A percentile compares a stretch with the other conserved stretches of the same genome.
Evolutionary conservation across 768 basidiomycete genomes (phyloP).

Genomic region (Auricularia sp.): DNA sequence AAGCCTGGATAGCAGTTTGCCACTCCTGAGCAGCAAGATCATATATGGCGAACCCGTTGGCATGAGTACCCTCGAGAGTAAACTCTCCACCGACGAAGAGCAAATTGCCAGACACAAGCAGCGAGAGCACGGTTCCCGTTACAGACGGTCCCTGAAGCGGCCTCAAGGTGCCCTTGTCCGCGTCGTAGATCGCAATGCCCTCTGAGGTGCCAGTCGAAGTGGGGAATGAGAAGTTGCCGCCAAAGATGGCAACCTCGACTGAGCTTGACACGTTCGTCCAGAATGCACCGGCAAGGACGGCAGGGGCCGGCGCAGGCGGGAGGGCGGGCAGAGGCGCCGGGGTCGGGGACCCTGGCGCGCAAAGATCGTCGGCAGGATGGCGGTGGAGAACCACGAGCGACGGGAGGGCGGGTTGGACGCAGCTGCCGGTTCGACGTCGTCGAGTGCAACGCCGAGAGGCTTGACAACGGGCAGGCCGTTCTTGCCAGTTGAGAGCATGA

Average conservation of each 20-base stretch:
- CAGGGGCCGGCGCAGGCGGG: conserved; percentile 56
- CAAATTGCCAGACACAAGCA: conserved; percentile 58
- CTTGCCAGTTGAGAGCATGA: conserved; percentile 59
- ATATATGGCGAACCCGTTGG: conserved; percentile 71
- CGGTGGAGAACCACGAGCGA: neutral
- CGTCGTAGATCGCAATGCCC: conserved; percentile 66
- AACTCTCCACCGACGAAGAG: conserved; percentile 85
- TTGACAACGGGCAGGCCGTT: conserved; percentile 46
- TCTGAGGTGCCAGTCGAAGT: conserved; percentile 31
- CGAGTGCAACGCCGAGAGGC: conserved; percentile 53
- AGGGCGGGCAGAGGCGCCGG: conserved; percentile 45
- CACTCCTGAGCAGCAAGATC: conserved; percentile 58
- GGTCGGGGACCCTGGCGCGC: conserved; percentile 39
- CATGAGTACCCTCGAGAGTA: conserved; percentile 42
- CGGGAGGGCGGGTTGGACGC: conserved; percentile 19
- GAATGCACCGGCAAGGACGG: conserved; percentile 78
- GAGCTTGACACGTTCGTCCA: conserved; percentile 72
- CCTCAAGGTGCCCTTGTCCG: conserved; percentile 35
- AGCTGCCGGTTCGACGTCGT: conserved; percentile 25
- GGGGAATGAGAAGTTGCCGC: conserved; percentile 78
- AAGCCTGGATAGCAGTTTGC: conserved; percentile 49
- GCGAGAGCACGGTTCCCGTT: conserved; percentile 65
- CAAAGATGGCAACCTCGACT: conserved; percentile 65
- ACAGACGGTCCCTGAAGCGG: conserved; percentile 53
- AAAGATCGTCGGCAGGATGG: conserved; percentile 24